Base-by-base conservation (phyloP, 2,329 filamentous ascomycete genomes). In the Colletotrichum orbiculare region DNA sequence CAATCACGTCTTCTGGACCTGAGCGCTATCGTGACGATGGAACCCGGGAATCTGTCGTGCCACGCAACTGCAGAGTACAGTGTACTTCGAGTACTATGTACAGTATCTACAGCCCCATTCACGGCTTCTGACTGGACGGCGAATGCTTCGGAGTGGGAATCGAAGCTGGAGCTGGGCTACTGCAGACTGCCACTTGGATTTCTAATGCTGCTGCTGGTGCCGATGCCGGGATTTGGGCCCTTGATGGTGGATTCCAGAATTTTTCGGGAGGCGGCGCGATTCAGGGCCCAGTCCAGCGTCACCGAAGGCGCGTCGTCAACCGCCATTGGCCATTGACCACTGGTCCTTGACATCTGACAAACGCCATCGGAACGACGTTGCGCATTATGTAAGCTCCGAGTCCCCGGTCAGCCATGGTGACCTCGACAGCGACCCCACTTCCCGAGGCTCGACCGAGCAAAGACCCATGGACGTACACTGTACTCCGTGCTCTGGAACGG, bases 161-260 rank as follows among this genome's bases (percentile, higher is more conserved):
- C 25, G 39, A 52, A 35, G 37, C 50, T 54, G 46, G 25, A 47
- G 42, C 43, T 46, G 41, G 39, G 34, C 37, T 13, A 38, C 45
- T 46, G 45, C 45, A 10, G 43, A 15, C 6, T 25, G 43, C 42
- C 10, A 48, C 41, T 41, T 56, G 10, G 58, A 65, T 65, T 65
- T 65, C 52, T 65, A 65, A 65, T 65, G 46, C 15, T 55, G 46
- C 15, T 55, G 25, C 25, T 25, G 25, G 25, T 25, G 25, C 25
- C 25, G 25, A 4, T 34, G 52, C 63, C 42, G 53, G 63, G 58
- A 65, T 63, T 60, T 53, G 50, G 39, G 34, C 42, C 47, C 52
- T 39, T 39, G 39, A 54, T 65, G 58, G 58, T 65, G 63, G 52
- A 53, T 65, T 65, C 58, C 63, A 65, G 58, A 65, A 53, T 53